Evolutionary conservation across 495 filamentous ascomycete species (phyloP).

Genomic region (Xylaria sp.): DNA sequence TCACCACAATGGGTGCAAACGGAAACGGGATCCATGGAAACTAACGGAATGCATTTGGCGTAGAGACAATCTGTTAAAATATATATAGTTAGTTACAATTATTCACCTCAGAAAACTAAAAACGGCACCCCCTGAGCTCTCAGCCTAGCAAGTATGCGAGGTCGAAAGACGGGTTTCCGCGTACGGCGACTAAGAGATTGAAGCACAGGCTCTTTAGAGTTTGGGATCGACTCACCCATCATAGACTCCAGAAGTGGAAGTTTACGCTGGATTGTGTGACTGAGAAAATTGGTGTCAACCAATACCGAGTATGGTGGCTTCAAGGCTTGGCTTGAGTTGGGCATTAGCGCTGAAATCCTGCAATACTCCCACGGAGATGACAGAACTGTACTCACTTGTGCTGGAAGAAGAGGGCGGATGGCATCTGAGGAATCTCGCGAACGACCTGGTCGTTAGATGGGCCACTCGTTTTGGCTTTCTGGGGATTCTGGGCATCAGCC

Average conservation of each 20-base stretch:
- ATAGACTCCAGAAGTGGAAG: constrained; percentile 83
- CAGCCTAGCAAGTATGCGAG: not conserved
- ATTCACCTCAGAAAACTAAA: not conserved
- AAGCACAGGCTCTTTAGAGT: not conserved
- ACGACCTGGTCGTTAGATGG: constrained; percentile 54
- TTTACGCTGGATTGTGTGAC: constrained; percentile 88
- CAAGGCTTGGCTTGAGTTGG: constrained; percentile 64
- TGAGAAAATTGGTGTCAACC: constrained; percentile 93
- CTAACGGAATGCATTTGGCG: constrained; percentile 65
- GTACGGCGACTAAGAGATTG: not conserved
- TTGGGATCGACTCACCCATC: constrained; percentile 36
- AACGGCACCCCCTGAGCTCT: not conserved
- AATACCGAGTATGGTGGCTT: constrained; percentile 88
- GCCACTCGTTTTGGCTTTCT: constrained; percentile 57
- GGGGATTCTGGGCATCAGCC: constrained; percentile 59
- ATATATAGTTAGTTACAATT: constrained; percentile 17
- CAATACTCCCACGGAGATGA: not conserved
- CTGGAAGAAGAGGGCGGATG: constrained; percentile 91
- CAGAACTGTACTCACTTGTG: constrained; percentile 64
- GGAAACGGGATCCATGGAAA: not conserved
- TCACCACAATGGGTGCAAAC: not conserved
- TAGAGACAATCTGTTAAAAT: constrained; percentile 68
- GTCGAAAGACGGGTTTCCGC: not conserved
- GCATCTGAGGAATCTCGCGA: constrained; percentile 78
- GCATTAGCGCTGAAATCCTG: constrained; percentile 2